Evolutionary conservation across 2,329 filamentous ascomycete species (phyloP), one percentile per base, ranked within the genome.

Genomic region (Arthrobotrys iridis): DNA sequence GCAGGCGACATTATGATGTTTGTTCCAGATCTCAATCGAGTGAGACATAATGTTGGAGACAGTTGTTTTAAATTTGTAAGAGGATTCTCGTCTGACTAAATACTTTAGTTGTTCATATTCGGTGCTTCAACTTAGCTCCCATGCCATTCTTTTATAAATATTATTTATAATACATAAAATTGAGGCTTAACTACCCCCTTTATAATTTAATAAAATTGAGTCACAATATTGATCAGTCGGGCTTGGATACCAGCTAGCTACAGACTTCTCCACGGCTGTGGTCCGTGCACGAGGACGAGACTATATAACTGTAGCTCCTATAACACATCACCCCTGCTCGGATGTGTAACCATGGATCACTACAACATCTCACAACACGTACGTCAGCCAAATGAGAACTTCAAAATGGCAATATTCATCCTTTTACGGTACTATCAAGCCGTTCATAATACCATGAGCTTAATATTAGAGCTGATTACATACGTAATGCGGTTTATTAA

Each of bases 301-400:
- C 11, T 3, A 24, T 37, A 33, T 33, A 33, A 33, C 28, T 10
- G 28, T 15, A 2, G 30, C 37, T 30, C 30, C 28, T 55, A 30
- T 30, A 37, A 30, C 7, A 20, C 30, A 37, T 22, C 22, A 22
- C 24, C 26, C 50, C 50, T 55, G 50, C 30, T 55, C 35, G 50
- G 50, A 20, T 55, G 50, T 55, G 50, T 55, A 55, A 55, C 50
- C 30, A 30, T 22, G 37, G 30, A 55, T 55, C 50, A 37, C 24
- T 55, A 20, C 50, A 55, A 55, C 50, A 55, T 55, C 20, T 26
- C 30, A 30, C 50, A 55, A 55, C 50, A 55, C 50, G 50, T 30
- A 55, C 50, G 50, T 37, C 10, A 55, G 50, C 4, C 8, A 4
- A 24, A 13, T 22, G 18, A 37, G 18, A 37, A 26, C 5, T 18